These are phyloP conservation scores for Pouteria campechiana DNA, from an alignment of 179 eudicot species.

Conservation along the genomic window DNA sequence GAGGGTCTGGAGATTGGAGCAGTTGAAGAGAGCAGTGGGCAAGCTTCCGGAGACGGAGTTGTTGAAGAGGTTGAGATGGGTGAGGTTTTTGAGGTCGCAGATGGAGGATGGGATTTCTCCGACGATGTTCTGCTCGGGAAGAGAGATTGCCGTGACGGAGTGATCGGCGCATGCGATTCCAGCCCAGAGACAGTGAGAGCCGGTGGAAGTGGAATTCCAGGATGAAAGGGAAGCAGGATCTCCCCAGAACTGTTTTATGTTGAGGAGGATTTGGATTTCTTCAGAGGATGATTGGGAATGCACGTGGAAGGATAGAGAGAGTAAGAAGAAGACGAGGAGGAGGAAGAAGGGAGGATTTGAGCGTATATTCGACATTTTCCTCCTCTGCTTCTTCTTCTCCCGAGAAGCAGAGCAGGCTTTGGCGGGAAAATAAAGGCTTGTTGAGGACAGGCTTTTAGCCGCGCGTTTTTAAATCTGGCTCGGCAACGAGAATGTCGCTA, in stretches of 20 bases:
- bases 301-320: slow-evolving; percentile 18
- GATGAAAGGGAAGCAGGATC: slow-evolving; percentile 23
- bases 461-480: no score
- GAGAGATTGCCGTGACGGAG: slow-evolving; percentile 26
- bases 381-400: no score
- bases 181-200: slow-evolving; percentile 37
- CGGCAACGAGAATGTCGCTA: no score
- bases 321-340: slow-evolving; percentile 13
- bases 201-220: slow-evolving; percentile 25
- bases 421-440: no score
- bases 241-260: slow-evolving; percentile 38
- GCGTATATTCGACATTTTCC: slow-evolving; percentile 30
- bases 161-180: slow-evolving; percentile 30
- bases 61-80: slow-evolving; percentile 23
- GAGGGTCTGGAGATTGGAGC: slow-evolving; percentile 35
- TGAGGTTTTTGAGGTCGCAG: slow-evolving; percentile 48
- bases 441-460: no score
- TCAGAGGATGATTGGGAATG: slow-evolving; percentile 14
- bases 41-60: slow-evolving; percentile 34
- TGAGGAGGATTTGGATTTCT: slow-evolving; percentile 21
- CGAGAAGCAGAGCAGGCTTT: no score
- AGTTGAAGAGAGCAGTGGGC: slow-evolving; percentile 38
- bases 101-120: slow-evolving; percentile 34
- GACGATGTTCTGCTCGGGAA: slow-evolving; percentile 13
- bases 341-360: not conserved